Conservation (phyloP, 176 grass and related monocot species). For the Aegilops umbellulata region DNA sequence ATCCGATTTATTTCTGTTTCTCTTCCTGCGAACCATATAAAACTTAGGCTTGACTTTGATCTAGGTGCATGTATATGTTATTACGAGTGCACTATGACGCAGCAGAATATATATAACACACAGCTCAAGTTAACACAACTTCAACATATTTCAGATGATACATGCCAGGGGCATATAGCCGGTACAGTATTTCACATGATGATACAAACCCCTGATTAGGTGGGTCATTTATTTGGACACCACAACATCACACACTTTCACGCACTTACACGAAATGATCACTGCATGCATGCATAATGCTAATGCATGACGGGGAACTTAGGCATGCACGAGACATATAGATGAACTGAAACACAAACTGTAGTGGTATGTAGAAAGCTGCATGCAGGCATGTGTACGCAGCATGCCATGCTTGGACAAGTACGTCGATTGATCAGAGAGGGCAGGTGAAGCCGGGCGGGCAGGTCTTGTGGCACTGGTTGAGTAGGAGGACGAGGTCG, state of each 20-base stretch:
- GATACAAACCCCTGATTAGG: not conserved
- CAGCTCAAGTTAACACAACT: too few species aligned
- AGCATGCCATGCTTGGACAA: not conserved
- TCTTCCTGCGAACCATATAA: too few species aligned
- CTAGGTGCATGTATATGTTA: too few species aligned
- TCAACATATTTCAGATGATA: too few species aligned
- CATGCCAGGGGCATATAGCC: too few species aligned
- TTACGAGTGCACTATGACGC: too few species aligned
- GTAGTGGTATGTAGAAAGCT: too few species aligned
- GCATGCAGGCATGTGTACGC: too few species aligned
- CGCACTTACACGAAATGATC: too few species aligned
- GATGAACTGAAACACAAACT: not conserved
- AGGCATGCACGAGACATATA: not conserved
- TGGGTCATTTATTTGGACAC: not conserved
- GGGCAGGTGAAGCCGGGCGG: not conserved
- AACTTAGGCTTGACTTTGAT: too few species aligned
- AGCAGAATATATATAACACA: too few species aligned
- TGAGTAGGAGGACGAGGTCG: not conserved
- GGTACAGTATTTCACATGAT: not conserved
- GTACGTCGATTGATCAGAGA: not conserved
- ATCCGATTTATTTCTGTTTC: too few species aligned
- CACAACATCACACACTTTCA: not conserved
- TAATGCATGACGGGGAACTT: not conserved
- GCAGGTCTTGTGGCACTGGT: constrained; percentile 2
- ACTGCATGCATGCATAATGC: not conserved